Base-by-base conservation (phyloP, 352 stramenopile species). In the Globisporangium splendens region DNA sequence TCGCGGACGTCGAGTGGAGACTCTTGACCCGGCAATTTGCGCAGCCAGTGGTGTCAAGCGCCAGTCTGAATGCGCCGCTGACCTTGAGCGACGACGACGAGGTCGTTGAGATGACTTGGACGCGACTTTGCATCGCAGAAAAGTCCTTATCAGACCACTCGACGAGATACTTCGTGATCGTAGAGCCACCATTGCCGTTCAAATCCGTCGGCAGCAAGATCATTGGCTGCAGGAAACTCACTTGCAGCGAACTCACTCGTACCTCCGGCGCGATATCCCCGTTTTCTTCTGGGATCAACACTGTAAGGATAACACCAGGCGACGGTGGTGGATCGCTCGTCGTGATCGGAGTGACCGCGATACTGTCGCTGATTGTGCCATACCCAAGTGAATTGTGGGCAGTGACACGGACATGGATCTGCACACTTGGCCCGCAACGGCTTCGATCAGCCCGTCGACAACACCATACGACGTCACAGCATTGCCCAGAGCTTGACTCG, bases 331-430 rank as follows among this genome's bases (percentile, higher is more conserved):
- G 86, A 61, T 97, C 93, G 39, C 84, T 86, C 18, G 79, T 85
- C 38, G 90, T 88, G 53, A 96, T 89, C 1, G 94, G 91, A 31
- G 80, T 78, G 0, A 96, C 68, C 14, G 84, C 73, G 33, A 96
- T 56, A 50, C 75, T 79, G 42, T 87, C 84, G 3, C 83, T 90
- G 7, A 69, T 58, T 0, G 61, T 51, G 2, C 93, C 94, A 59
- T 94, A 98, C 3, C 96, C 96, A 12, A 97, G 77, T 18, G 86
- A 93, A 66, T 98, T 98, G 62, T 97, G 89, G 5, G 86, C 83
- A 15, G 84, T 87, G 8, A 98, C 87, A 4, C 95, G 88, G 7
- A 98, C 71, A 61, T 97, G 89, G 47, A 97, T 93, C 10, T 62
- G 62, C 35, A 77, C 75, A 90, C 89, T 12, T 92, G 79, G 6